A percentile compares a stretch with the other conserved stretches of the same genome.
phyloP scores from a whole-genome alignment of 306 rosid genomes.

The Rubus parviflorus region DNA sequence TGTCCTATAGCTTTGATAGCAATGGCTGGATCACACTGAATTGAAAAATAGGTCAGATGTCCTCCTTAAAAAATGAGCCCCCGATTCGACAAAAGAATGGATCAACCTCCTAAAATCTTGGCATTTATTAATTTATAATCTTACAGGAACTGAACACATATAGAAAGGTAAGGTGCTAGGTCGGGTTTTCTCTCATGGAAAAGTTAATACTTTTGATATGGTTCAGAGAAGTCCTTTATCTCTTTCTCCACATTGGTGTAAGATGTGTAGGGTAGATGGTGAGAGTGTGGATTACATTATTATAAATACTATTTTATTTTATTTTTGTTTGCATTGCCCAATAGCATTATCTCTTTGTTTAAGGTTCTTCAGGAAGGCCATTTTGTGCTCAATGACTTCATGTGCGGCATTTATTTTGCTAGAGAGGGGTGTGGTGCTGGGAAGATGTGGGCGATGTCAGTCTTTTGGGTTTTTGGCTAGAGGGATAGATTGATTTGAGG shows the following conservation, averaged over 20 bases:
- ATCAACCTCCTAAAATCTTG: background rate
- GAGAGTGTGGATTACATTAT: background rate
- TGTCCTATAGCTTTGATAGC: no score
- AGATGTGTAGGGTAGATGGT: background rate
- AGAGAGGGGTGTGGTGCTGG: no score
- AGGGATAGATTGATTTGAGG: no score
- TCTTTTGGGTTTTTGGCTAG: no score
- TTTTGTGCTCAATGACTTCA: background rate
- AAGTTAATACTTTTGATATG: background rate
- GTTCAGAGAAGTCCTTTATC: background rate
- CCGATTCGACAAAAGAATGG: no score
- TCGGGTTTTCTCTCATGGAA: no score
- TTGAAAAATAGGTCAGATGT: background rate
- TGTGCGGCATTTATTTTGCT: no score
- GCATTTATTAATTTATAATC: background rate
- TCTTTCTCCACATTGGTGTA: background rate
- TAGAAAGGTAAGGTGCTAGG: background rate
- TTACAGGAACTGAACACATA: background rate
- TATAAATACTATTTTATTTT: no score
- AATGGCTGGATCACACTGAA: background rate
- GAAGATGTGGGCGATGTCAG: no score
- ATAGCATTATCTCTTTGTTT: background rate
- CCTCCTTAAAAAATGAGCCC: no score
- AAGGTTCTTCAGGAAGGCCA: background rate
- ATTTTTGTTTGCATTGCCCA: background rate